phyloP scores from a whole-genome alignment of 2,329 filamentous ascomycete species.

The Anisogramma anomala region DNA sequence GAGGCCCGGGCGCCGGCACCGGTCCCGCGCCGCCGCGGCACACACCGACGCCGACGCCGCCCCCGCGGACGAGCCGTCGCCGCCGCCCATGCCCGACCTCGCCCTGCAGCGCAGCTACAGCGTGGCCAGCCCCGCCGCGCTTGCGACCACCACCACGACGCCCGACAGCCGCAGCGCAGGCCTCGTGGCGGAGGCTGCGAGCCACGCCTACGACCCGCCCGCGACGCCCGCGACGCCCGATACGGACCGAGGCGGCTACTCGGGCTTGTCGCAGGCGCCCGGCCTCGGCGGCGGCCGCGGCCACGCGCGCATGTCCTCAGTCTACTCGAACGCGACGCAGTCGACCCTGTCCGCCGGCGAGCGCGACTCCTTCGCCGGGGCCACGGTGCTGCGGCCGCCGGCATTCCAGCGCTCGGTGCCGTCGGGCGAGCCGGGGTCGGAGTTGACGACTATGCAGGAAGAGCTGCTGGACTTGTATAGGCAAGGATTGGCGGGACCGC shows the following conservation, averaged over 20 bases:
- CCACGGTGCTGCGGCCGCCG: background rate
- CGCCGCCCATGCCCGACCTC: too few species aligned
- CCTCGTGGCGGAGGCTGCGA: background rate
- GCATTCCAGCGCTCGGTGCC: background rate
- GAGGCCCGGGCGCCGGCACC: too few species aligned
- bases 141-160: background rate
- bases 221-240: too few species aligned
- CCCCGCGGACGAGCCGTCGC: too few species aligned
- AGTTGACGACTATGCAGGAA: conserved; percentile 1
- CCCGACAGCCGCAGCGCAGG: background rate
- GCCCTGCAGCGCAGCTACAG: too few species aligned
- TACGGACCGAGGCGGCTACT: too few species aligned
- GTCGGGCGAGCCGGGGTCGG: background rate
- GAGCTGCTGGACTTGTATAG: conserved; percentile 1
- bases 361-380: background rate
- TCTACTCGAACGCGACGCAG: conserved; percentile 4
- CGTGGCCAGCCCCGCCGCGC: too few species aligned
- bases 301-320: conserved; percentile 1
- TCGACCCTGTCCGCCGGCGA: conserved; percentile 5
- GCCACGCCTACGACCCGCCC: background rate
- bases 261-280: too few species aligned
- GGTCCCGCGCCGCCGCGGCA: too few species aligned
- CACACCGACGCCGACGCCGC: too few species aligned
- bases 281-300: background rate
- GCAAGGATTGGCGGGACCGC: background rate